Evolutionary conservation across 176 grass and related monocot genomes (phyloP).

Genomic region (Eleusine coracana): DNA sequence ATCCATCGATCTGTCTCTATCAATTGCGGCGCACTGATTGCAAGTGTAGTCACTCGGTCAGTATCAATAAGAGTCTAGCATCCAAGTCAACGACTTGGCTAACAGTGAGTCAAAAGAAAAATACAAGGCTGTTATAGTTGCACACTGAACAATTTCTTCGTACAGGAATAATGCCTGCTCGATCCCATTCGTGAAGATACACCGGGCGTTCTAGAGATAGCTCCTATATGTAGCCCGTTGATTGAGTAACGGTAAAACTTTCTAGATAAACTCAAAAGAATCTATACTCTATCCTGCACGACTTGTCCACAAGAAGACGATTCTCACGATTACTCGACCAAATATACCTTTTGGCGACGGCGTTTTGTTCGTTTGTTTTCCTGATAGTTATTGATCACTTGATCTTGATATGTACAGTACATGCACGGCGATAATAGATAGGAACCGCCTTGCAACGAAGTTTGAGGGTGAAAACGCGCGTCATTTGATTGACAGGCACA

Average conservation of each 20-base stretch:
- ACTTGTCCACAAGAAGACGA: background rate
- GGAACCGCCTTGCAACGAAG: background rate
- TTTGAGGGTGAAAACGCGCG: background rate
- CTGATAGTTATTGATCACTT: background rate
- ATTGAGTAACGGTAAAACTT: background rate
- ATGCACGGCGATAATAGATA: background rate
- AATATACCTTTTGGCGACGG: background rate
- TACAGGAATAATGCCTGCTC: background rate
- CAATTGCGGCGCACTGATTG: background rate
- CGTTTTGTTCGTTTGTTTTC: background rate
- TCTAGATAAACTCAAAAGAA: background rate
- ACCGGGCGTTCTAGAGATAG: background rate
- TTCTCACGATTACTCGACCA: background rate
- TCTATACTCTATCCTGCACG: background rate
- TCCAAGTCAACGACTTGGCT: background rate
- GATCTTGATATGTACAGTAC: background rate
- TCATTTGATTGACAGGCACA: background rate
- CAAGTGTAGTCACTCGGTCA: background rate
- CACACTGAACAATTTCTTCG: background rate
- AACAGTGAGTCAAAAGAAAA: background rate
- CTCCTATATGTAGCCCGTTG: too few relatives aligned
- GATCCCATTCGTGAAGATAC: background rate
- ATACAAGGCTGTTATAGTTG: background rate
- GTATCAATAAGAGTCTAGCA: background rate
- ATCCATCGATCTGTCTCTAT: background rate